Conservation (phyloP, 441 rosid genomes). For the Adansonia rubrostipa region DNA sequence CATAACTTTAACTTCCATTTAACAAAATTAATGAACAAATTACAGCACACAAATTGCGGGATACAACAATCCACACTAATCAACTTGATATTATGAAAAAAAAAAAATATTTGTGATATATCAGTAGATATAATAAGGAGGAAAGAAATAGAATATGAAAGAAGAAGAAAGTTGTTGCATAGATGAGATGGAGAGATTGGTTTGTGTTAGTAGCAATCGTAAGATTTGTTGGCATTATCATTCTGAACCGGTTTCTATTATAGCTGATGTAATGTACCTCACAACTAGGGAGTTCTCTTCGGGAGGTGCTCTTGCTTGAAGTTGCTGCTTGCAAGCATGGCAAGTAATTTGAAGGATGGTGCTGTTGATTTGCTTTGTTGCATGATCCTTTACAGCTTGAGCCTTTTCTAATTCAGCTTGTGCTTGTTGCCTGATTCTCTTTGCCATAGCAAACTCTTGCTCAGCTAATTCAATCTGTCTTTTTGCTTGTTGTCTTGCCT, state of each 20-base stretch:
- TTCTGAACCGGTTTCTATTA: conserved; percentile 55
- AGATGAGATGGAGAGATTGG: not conserved
- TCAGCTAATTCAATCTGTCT: conserved; percentile 69
- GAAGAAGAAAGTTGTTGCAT: too few species aligned
- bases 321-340: conserved; percentile 60
- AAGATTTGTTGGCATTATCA: conserved; percentile 35
- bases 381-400: conserved; percentile 52
- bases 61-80: conserved; percentile 27
- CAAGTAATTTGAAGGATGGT: conserved; percentile 72
- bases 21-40: conserved; percentile 39
- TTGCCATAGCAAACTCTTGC: conserved; percentile 64
- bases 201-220: conserved; percentile 25
- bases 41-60: conserved; percentile 28
- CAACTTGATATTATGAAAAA: conserved; percentile 18
- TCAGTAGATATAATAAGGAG: not conserved
- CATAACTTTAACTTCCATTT: conserved; percentile 32
- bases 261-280: conserved; percentile 62
- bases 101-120: conserved; percentile 22
- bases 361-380: conserved; percentile 58
- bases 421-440: conserved; percentile 76
- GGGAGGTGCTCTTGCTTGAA: conserved; percentile 47
- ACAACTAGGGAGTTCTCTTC: conserved; percentile 61
- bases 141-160: conserved; percentile 11
- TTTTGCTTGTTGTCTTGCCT: conserved; percentile 55
- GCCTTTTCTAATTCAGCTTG: conserved; percentile 69